Conservation (phyloP, 1,284 basidiomycete species). For the Ustilago shanxiensis region DNA sequence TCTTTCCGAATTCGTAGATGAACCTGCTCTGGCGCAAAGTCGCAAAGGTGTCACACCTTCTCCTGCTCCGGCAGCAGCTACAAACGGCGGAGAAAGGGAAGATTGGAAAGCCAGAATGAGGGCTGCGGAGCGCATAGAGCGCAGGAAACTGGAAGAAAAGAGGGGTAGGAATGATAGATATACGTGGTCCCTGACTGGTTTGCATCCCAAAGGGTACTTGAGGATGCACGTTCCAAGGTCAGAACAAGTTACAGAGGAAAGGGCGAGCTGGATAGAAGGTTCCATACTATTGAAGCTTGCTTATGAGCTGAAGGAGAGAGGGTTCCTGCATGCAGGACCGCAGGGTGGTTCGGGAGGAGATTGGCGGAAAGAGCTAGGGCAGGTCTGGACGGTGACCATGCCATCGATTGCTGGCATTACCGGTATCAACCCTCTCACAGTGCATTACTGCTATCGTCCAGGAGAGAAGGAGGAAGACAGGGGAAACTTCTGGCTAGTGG, state of each 20-base stretch:
- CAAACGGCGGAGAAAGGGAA: neutral
- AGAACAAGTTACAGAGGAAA: neutral
- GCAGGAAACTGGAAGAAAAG: constrained; percentile 30
- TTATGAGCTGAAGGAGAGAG: constrained; percentile 52
- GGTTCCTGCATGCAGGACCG: constrained; percentile 36
- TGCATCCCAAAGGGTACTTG: constrained; percentile 36
- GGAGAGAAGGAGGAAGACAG: constrained; percentile 3
- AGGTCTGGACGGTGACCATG: constrained; percentile 74
- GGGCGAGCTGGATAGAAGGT: constrained; percentile 36
- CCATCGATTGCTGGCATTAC: constrained; percentile 79
- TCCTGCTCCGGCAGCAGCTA: constrained; percentile 1
- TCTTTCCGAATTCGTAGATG: constrained; percentile 34
- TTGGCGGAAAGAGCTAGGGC: constrained; percentile 37
- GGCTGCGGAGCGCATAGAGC: constrained; percentile 30
- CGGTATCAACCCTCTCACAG: constrained; percentile 81
- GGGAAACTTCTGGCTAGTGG: constrained; percentile 72
- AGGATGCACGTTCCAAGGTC: constrained; percentile 21
- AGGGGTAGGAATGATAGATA: constrained; percentile 18
- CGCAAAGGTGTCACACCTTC: constrained; percentile 21
- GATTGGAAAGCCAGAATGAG: constrained; percentile 43
- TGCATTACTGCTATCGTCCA: constrained; percentile 78
- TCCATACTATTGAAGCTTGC: constrained; percentile 57
- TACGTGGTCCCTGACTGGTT: constrained; percentile 23
- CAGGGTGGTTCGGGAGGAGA: constrained; percentile 35
- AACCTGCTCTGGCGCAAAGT: constrained; percentile 19